Base-by-base conservation (phyloP, 2,329 filamentous ascomycete species). In the Colletotrichum sp. region DNA sequence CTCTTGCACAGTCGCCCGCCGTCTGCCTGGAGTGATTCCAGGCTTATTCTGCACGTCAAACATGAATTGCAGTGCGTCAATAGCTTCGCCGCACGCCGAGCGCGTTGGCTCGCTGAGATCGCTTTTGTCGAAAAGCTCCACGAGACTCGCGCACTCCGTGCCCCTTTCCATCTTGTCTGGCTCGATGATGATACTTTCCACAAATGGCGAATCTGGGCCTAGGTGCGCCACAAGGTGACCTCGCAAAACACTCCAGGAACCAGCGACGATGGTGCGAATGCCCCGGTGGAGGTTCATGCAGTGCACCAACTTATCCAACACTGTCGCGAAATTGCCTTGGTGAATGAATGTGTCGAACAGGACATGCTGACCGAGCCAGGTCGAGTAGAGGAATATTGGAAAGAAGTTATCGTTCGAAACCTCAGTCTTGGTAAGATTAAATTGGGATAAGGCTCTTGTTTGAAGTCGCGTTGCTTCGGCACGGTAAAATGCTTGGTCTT, bases 291-390 rank as follows among this genome's bases (percentile, higher is more conserved):
- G 80, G 62, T 80, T 78, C 27, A 86, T 78, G 66, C 84, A 86
- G 18, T 83, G 81, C 13, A 84, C 78, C 67, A 86, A 84, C n/a
- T 82, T 79, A 34, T 83, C 82, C 12, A 73, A 55, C 12, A 87
- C 79, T 29, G 85, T 84, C 51, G 77, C 72, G 34, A 76, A 54
- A 54, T 62, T 62, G 24, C 54, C 62, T 8, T 68, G 34, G 11
- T 29, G 15, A 3, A 59, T 54, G 9, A 66, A 73, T 2, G 71
- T 84, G 68, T 90, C 87, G 76, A 84, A 87, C 6, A 90, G 82
- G 51, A 85, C 83, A 66, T 89, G 87, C 8, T 88, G 81, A 54
- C 86, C 85, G 2, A 88, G 78, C 11, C 84, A 72, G n/a, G 82
- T 80, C 6, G 86, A 84, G 77, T 87, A 88, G 13, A 88, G 77